These are phyloP conservation scores for Tilletiopsis washingtonensis DNA, from an alignment of 1,284 basidiomycete species.

Conservation along the genomic window DNA sequence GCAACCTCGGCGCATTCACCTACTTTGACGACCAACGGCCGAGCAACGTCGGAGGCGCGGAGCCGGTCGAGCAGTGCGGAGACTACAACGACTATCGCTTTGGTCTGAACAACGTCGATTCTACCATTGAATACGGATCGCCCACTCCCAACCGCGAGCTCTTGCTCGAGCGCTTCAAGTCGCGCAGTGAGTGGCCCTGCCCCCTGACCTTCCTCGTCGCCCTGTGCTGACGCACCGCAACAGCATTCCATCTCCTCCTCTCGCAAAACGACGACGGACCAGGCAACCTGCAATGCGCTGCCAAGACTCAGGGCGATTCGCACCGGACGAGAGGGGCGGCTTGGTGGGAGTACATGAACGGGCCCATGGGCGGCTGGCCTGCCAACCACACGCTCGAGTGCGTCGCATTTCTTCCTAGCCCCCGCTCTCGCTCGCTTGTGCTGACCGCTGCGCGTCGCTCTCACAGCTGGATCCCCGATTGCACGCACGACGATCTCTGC, in stretches of 20 bases:
- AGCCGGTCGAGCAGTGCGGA: background rate
- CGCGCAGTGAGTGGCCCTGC: too few species aligned
- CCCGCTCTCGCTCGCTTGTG: too few species aligned
- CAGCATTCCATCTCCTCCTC: slow-evolving; percentile 28
- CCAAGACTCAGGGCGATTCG: slow-evolving; percentile 26
- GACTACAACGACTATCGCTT: slow-evolving; percentile 13
- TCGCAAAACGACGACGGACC: slow-evolving; percentile 21
- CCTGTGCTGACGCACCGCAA: too few species aligned
- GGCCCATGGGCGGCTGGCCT: slow-evolving; percentile 1
- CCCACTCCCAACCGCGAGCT: slow-evolving; percentile 5
- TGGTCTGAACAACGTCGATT: slow-evolving; percentile 13
- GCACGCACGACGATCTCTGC: background rate
- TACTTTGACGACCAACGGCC: slow-evolving; percentile 25
- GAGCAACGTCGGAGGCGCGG: background rate
- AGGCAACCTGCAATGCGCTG: slow-evolving; percentile 31
- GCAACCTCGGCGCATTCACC: slow-evolving; percentile 33
- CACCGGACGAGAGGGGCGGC: slow-evolving; percentile 30
- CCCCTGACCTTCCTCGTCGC: too few species aligned
- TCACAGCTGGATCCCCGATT: too few species aligned
- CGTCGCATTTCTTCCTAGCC: too few species aligned
- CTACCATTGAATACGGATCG: slow-evolving; percentile 11
- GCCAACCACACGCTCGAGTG: slow-evolving; percentile 3
- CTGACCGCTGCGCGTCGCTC: too few species aligned
- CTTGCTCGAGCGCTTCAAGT: slow-evolving; percentile 21
- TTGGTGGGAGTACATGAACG: slow-evolving; percentile 5